These are phyloP conservation scores for Zelonia costaricensis DNA, from an alignment of 208 protist genomes.

Conservation along the genomic window DNA sequence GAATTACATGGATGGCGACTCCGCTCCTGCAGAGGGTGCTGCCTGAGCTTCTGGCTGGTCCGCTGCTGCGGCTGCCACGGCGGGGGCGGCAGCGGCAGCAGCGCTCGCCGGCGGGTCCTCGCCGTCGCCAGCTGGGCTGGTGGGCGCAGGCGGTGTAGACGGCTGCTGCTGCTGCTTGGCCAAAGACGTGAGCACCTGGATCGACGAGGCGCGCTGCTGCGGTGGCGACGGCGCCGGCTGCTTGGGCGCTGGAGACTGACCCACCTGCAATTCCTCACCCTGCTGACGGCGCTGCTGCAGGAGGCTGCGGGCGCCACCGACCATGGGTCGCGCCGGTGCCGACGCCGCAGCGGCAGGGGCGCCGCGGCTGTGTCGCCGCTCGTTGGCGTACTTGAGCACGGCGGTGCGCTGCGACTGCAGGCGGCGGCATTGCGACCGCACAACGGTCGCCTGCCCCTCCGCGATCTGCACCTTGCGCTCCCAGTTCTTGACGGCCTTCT, in stretches of 20 bases:
- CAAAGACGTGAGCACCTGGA: too few relatives aligned
- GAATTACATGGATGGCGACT: background rate
- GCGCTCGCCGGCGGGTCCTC: too few relatives aligned
- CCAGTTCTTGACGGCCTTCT: conserved; percentile 90
- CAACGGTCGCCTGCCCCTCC: conserved; percentile 61
- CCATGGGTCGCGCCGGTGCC: conserved; percentile 4
- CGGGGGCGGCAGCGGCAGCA: too few relatives aligned
- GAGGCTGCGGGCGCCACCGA: conserved; percentile 10
- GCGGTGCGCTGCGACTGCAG: conserved; percentile 37
- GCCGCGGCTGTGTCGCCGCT: conserved; percentile 13
- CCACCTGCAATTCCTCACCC: background rate
- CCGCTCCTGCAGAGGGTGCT: background rate
- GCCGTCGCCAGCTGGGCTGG: too few relatives aligned
- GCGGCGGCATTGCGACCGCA: conserved; percentile 57
- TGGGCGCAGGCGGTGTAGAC: too few relatives aligned
- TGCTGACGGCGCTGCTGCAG: conserved; percentile 15
- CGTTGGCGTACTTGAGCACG: conserved; percentile 38
- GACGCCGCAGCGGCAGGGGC: conserved; percentile 3
- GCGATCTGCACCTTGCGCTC: conserved; percentile 93
- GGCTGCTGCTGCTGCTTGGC: background rate
- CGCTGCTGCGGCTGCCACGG: background rate
- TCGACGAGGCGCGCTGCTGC: too few relatives aligned
- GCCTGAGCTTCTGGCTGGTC: background rate
- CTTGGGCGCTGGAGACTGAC: background rate
- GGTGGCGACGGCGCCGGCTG: background rate